Evolutionary conservation across 768 basidiomycete species (phyloP), one percentile per base, ranked within the genome.

Genomic region (Termitomyces sp.): DNA sequence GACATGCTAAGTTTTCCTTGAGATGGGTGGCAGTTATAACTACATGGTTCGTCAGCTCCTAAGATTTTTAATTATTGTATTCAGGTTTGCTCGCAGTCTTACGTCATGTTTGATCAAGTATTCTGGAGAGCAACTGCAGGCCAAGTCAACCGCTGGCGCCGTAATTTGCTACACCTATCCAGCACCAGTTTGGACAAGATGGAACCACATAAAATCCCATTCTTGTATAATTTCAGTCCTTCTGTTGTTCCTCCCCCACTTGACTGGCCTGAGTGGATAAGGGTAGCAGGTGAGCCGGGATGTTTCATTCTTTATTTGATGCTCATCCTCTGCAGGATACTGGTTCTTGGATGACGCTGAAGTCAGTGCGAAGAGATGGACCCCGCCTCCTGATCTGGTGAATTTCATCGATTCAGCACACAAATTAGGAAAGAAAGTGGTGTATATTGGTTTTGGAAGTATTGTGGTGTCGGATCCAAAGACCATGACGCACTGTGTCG

Each of bases 231-330:
- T 71, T 98, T 98, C 69, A 95, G 92, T 66, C 92, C 94, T 1
- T 78, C 83, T 32, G 80, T 93, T 47, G 92, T 98, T 14, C 94
- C 95, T 7, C 92, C 89, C 28, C 96, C 96, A 3, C 73, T 98
- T 56, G 96, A 99, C 70, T 99, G 97, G 97, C 93, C 94, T 4
- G 96, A 99, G 71, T 98, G 95, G 94, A 98, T 98, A 61, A 88
- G 91, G 43, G 84, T 95, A 1, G 94, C 94, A 60, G 92, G 92
- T 90, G 64, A 58, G 67, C 62, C 20, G 22, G 28, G 12, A 30
- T 43, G 12, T 18, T 30, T 44, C 22, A 16, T 24, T 1, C 30
- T 49, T 28, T 14, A 26, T 14, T 12, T 20, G 50, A 26, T 38
- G 14, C 54, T 45, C n/a, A 57, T 26, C 38, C 30, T 47, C 36